phyloP scores from a whole-genome alignment of 306 rosid species.

The Prunus salicina region DNA sequence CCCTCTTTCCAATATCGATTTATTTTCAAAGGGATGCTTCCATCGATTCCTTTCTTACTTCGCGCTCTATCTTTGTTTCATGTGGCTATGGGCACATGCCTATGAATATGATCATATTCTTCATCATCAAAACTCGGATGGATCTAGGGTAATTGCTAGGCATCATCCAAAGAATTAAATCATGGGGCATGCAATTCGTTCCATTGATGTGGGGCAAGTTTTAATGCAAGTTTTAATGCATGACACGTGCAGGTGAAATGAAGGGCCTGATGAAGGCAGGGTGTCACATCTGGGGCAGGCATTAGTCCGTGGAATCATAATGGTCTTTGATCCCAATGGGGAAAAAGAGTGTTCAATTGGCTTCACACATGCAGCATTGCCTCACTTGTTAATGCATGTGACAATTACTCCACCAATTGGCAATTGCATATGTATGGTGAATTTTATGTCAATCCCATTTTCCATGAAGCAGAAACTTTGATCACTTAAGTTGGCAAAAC shows the following conservation, averaged over 20 bases:
- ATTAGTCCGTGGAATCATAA: not conserved
- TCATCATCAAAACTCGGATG: not conserved
- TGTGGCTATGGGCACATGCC: not conserved
- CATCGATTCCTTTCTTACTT: no score
- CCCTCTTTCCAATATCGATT: no score
- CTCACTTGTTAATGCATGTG: not conserved
- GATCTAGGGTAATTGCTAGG: not conserved
- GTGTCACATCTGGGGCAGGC: slow-evolving; percentile 18
- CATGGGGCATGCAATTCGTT: not conserved
- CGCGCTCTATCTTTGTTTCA: not conserved
- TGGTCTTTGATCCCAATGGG: not conserved
- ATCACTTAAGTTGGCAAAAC: not conserved
- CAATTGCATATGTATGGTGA: not conserved
- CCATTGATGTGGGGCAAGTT: slow-evolving; percentile 18
- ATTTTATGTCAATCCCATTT: not conserved
- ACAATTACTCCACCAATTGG: not conserved
- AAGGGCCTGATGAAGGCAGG: slow-evolving; percentile 5
- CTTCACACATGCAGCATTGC: not conserved
- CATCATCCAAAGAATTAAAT: not conserved
- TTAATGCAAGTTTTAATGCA: not conserved
- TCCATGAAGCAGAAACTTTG: not conserved
- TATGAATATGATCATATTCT: not conserved
- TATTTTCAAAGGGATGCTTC: not conserved
- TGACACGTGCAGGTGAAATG: slow-evolving; percentile 25
- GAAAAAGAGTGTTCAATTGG: not conserved